phyloP scores from a whole-genome alignment of 1,284 basidiomycete species.

The Sporisorium sorghi region DNA sequence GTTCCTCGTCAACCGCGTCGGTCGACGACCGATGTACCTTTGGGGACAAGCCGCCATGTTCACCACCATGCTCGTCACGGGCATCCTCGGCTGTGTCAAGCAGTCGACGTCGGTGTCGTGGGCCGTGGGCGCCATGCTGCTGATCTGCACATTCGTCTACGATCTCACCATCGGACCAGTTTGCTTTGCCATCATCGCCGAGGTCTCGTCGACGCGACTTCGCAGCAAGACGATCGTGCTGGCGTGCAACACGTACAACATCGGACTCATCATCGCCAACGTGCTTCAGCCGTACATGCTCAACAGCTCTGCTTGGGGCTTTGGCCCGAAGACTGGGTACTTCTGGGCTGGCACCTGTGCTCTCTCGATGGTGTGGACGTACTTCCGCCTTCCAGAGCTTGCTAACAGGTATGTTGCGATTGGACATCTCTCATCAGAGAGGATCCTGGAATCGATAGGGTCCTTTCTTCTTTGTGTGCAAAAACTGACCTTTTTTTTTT shows the following conservation, averaged over 20 bases:
- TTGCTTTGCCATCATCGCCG: slow-evolving; percentile 72
- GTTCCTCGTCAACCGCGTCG: slow-evolving; percentile 70
- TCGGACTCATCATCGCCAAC: slow-evolving; percentile 68
- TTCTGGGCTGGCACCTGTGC: slow-evolving; percentile 70
- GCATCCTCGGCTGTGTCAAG: slow-evolving; percentile 68
- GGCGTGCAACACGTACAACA: slow-evolving; percentile 71
- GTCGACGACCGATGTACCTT: slow-evolving; percentile 72
- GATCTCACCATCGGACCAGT: slow-evolving; percentile 70
- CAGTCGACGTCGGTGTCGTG: slow-evolving; percentile 52
- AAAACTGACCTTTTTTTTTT: too few relatives aligned
- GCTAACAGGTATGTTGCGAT: slow-evolving; percentile 42
- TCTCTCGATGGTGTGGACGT: slow-evolving; percentile 69
- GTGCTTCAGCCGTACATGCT: slow-evolving; percentile 71
- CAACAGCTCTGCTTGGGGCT: slow-evolving; percentile 70
- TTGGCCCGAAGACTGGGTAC: slow-evolving; percentile 70
- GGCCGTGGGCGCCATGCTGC: slow-evolving; percentile 71
- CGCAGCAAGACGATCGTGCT: slow-evolving; percentile 73
- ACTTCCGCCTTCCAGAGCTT: slow-evolving; percentile 70
- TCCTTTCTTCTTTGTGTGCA: neutral
- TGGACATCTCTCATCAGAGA: neutral
- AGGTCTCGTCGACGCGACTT: slow-evolving; percentile 72
- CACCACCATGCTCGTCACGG: slow-evolving; percentile 71
- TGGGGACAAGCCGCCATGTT: slow-evolving; percentile 71
- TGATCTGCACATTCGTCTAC: slow-evolving; percentile 71
- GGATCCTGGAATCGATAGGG: neutral